These are phyloP conservation scores for Strigomonas oncopelti DNA, from an alignment of 208 protist genomes.

Conservation along the genomic window DNA sequence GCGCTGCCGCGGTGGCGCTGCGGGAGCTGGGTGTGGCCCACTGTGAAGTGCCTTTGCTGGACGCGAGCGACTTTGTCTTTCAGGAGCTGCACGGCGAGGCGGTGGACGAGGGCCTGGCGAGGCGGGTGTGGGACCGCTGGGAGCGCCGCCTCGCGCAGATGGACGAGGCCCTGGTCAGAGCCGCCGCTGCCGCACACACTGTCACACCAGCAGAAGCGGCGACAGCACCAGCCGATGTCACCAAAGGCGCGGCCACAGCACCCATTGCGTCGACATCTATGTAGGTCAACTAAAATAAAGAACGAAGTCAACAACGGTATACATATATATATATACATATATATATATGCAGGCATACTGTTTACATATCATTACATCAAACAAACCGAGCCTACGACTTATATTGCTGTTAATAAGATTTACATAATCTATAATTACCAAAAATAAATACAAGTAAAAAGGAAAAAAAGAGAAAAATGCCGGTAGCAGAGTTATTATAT, in stretches of 20 bases:
- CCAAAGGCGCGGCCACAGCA: no score
- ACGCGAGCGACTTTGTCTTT: slow-evolving; percentile 65
- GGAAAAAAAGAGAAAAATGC: not conserved
- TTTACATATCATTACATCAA: no score
- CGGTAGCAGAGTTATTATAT: not conserved
- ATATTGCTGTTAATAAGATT: not conserved
- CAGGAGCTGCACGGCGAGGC: slow-evolving; percentile 41
- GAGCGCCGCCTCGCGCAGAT: slow-evolving; percentile 23
- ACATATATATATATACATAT: no score
- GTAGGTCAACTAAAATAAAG: slow-evolving; percentile 2
- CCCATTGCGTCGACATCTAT: no score
- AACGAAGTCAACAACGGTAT: no score
- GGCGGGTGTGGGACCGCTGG: slow-evolving; percentile 56
- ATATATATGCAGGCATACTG: no score
- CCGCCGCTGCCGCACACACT: not conserved
- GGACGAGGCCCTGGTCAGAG: not conserved
- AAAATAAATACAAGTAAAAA: not conserved
- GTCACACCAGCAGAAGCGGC: no score
- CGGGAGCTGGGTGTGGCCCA: slow-evolving; percentile 48
- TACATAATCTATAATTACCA: not conserved
- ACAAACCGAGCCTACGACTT: not conserved
- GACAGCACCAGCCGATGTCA: no score
- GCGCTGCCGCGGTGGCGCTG: slow-evolving; percentile 20
- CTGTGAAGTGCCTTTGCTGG: slow-evolving; percentile 50
- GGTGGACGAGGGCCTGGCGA: slow-evolving; percentile 36